Evolutionary conservation across 495 filamentous ascomycete genomes (phyloP), one percentile per base, ranked within the genome.

Genomic region (Schizothecium vesticola): DNA sequence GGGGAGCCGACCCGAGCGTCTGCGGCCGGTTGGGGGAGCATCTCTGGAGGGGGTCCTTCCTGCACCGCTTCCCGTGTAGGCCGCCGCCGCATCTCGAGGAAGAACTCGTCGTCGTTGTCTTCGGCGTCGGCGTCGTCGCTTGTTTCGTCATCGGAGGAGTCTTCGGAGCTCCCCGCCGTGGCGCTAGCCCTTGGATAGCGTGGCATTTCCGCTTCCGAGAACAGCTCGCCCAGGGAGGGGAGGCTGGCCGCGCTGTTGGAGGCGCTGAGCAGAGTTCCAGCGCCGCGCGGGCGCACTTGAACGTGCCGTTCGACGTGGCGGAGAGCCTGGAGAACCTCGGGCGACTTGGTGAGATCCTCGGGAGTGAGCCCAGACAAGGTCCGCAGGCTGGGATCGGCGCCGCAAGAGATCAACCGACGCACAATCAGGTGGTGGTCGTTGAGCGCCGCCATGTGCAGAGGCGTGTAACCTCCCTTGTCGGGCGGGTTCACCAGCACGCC

Each of bases 361-460:
- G 92, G 83, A 5, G 88, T 90, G 66, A 89, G 88, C 29, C 91
- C 90, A 62, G 87, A 86, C 22, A 90, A 77, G 74, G 87, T 95
- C 67, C 89, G 87, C 26, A 91, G 76, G 59, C 82, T 88, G 21
- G 90, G 85, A 76, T 92, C 89, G 8, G 91, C 92, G 22, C 92
- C 90, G 29, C 86, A 85, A 25, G 89, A 81, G 61, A 94, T 86
- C 31, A 97, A 86, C 22, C 89, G 86, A 64, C 89, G 85, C 11
- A 95, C 86, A 69, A 96, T 93, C 68, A 93, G 87, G 21, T 85
- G 80, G 73, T 92, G 88, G 43, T 89, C 86, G 76, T 88, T 88
- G 70, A 96, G 82, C n/a, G 91, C 88, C 29, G 93, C 93, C 71
- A 94, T 83, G 73, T 95, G 92, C 82, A 96, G 88, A 12, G 93